Evolutionary conservation across 352 stramenopile species (phyloP).

Genomic region (Saprolegnia parasitica): DNA sequence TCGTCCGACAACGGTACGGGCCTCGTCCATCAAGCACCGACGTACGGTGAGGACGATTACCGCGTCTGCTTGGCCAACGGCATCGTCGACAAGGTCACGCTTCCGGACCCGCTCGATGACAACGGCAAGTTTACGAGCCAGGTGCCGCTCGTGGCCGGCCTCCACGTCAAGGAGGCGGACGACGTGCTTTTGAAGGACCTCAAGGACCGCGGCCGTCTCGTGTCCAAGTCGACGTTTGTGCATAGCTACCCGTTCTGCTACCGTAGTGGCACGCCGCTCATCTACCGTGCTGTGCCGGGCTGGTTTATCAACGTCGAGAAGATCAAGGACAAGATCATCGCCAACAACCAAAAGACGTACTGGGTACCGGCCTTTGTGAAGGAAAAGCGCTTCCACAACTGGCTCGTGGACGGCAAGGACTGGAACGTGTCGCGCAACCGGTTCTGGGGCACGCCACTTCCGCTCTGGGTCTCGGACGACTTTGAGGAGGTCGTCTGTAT

Average conservation of each 20-base stretch:
- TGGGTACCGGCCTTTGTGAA: conserved; percentile 92
- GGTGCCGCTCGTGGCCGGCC: conserved; percentile 89
- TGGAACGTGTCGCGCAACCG: conserved; percentile 98
- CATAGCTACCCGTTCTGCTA: conserved; percentile 99
- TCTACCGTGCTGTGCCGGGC: conserved; percentile 98
- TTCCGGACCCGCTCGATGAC: conserved; percentile 96
- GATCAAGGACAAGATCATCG: conserved; percentile 94
- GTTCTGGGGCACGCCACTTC: conserved; percentile 99
- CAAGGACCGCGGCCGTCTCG: conserved; percentile 92
- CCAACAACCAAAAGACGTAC: conserved; percentile 84
- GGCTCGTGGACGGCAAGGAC: conserved; percentile 97
- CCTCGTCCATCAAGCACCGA: conserved; percentile 98
- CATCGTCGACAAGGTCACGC: conserved; percentile 92
- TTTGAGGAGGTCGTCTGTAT: conserved; percentile 97
- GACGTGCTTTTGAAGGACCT: conserved; percentile 93
- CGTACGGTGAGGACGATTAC: conserved; percentile 99
- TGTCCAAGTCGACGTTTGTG: conserved; percentile 95
- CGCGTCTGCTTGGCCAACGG: conserved; percentile 95
- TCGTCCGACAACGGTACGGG: conserved; percentile 95
- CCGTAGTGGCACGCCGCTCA: conserved; percentile 98
- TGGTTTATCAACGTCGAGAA: conserved; percentile 99
- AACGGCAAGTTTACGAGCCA: conserved; percentile 94
- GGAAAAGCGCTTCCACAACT: conserved; percentile 99
- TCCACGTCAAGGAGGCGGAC: conserved; percentile 98
- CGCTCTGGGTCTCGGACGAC: conserved; percentile 98